Evolutionary conservation across 345 rosid genomes (phyloP), one percentile per base, ranked within the genome.

Genomic region (Rhodamnia rubescens): DNA sequence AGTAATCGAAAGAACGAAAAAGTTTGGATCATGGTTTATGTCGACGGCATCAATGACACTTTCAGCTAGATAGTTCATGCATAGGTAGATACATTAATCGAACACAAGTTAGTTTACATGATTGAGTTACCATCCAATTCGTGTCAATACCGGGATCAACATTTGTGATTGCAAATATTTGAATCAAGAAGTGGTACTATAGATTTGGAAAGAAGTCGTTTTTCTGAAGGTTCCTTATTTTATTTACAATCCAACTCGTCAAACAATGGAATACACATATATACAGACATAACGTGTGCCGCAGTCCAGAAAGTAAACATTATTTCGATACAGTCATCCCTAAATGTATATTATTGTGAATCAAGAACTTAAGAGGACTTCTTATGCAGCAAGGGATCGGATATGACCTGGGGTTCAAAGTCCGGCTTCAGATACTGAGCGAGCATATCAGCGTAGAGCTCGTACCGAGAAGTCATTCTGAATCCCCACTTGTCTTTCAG

Each of bases 401-500:
- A 89, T 55, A 96, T 87, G 86, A 96, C 92, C 88, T 93, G 96
- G 74, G 98, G 95, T 86, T 93, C 91, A 64, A 93, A 97, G 78
- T 93, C 95, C 16, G 97, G 96, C 88, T 92, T 93, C 87, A 92
- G 40, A 64, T 97, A 97, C 42, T 52, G 84, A 14, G 87, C 89
- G 18, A 97, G 91, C 85, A 93, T 49, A 81, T 93, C 94, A 1
- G 94, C 94, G 84, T 96, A 95, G 42, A 93, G 57, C 64, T 95
- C 97, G 1, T 97, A 97, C 50, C 98, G 91, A 18, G 98, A 94
- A 87, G 96, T 95, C 98, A 94, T 94, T 81, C 93, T 88, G 88
- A 97, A 95, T 21, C 99, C 96, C 99, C 98, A 97, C 88, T 93
- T 96, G 90, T 97, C 99, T 88, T 96, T 97, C 89, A 91, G 89